Evolutionary conservation across 176 grass and related monocot species (phyloP).

Genomic region (Oryza meyeriana): DNA sequence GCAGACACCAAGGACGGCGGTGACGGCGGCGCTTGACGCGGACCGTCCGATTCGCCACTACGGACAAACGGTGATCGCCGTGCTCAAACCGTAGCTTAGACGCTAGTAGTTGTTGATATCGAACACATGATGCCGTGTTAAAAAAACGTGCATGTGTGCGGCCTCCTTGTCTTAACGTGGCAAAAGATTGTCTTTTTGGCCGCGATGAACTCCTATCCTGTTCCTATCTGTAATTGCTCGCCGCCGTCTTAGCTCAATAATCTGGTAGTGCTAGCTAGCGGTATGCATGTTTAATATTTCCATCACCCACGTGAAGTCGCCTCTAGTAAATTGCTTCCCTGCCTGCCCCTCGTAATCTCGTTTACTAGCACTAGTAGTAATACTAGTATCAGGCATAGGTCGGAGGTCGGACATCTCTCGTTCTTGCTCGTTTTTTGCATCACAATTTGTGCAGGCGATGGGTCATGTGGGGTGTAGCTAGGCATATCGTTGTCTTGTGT

Average conservation of each 20-base stretch:
- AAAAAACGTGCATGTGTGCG: conserved; percentile 13
- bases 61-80: conserved; percentile 15
- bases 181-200: conserved; percentile 34
- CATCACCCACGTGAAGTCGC: conserved; percentile 1
- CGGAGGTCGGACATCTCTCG: not conserved
- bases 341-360: not conserved
- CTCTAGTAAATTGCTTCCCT: not conserved
- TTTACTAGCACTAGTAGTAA: not conserved
- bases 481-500: not conserved
- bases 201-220: conserved; percentile 1
- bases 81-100: conserved; percentile 21
- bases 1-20: conserved; percentile 36
- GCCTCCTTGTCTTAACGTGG: conserved; percentile 9
- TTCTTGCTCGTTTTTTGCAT: not conserved
- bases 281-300: conserved; percentile 22
- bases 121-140: conserved; percentile 6
- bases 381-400: too few relatives aligned
- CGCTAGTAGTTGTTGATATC: not conserved
- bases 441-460: not conserved
- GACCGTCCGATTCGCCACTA: not conserved
- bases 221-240: conserved; percentile 6
- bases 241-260: conserved; percentile 1
- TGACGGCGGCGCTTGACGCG: conserved; percentile 33
- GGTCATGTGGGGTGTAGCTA: not conserved
- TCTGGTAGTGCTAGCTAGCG: not conserved